These are phyloP conservation scores for Mycena leptocephala DNA, from an alignment of 768 basidiomycete species.

Conservation along the genomic window DNA sequence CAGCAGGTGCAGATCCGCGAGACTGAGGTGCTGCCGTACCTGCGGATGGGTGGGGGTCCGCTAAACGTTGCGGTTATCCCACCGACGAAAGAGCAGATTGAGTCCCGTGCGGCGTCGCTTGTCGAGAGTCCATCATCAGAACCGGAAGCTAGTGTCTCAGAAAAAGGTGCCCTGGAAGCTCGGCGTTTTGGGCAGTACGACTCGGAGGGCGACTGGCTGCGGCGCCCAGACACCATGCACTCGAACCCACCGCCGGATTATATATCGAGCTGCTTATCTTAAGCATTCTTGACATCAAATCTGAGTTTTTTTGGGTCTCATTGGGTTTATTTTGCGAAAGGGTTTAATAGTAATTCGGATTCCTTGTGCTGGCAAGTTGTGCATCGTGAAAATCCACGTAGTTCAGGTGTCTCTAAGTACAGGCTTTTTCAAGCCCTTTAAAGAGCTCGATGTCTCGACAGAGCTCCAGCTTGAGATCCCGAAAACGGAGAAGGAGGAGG, in stretches of 20 bases:
- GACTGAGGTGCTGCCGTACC: background rate
- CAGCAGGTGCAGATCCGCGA: background rate
- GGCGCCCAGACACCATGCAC: background rate
- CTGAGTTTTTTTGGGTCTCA: background rate
- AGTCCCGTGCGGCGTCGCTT: background rate
- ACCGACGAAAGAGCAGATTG: background rate
- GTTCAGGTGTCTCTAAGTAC: too few species aligned
- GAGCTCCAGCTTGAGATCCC: too few species aligned
- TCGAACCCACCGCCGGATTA: background rate
- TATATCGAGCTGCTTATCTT: background rate
- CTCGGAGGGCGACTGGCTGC: background rate
- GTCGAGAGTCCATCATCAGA: background rate
- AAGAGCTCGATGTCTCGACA: too few species aligned
- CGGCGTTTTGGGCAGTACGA: background rate
- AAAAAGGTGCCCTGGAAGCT: background rate
- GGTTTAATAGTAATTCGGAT: too few species aligned
- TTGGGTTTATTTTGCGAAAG: too few species aligned
- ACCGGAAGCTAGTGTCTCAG: too few species aligned
- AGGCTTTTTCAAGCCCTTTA: too few species aligned
- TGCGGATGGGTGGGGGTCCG: background rate
- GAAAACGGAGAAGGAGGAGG: too few species aligned
- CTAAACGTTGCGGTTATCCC: background rate
- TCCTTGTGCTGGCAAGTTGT: too few species aligned
- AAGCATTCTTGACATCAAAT: background rate
- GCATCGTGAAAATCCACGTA: too few species aligned